These are phyloP conservation scores for Verticillium tricorpus DNA, from an alignment of 2,329 filamentous ascomycete genomes.

Conservation along the genomic window DNA sequence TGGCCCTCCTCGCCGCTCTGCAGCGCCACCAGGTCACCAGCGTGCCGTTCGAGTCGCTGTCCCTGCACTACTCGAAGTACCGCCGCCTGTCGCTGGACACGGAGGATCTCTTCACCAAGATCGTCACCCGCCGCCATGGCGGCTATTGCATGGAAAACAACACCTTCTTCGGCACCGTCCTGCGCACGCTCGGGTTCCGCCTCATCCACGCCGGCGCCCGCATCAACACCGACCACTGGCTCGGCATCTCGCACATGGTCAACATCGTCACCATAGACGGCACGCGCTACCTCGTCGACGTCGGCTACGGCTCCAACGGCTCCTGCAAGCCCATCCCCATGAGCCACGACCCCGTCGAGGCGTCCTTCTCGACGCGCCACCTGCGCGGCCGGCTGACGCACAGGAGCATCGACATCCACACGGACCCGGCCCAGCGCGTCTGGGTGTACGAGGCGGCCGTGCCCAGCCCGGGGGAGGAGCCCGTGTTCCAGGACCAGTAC, in stretches of 20 bases:
- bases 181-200: slow-evolving; percentile 42
- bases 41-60: slow-evolving; percentile 51
- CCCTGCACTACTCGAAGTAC: slow-evolving; percentile 43
- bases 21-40: slow-evolving; percentile 37
- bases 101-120: slow-evolving; percentile 36
- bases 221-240: slow-evolving; percentile 19
- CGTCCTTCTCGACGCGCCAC: slow-evolving; percentile 7
- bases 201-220: slow-evolving; percentile 47
- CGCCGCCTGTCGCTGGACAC: slow-evolving; percentile 32
- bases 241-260: slow-evolving; percentile 46
- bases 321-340: slow-evolving; percentile 27
- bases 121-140: slow-evolving; percentile 39
- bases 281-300: slow-evolving; percentile 48
- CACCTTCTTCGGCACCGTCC: slow-evolving; percentile 38
- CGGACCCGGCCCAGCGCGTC: slow-evolving; percentile 25
- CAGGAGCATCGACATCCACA: slow-evolving; percentile 23
- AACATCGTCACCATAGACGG: slow-evolving; percentile 51
- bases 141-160: slow-evolving; percentile 52
- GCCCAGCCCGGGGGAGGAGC: slow-evolving; percentile 12
- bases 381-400: slow-evolving; percentile 37
- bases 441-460: slow-evolving; percentile 33
- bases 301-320: slow-evolving; percentile 53
- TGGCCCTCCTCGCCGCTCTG: slow-evolving; percentile 25
- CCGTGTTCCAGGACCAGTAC: slow-evolving; percentile 42
- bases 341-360: slow-evolving; percentile 34